phyloP scores from a whole-genome alignment of 1,284 basidiomycete genomes.

The Phellopilus nigrolimitatus region DNA sequence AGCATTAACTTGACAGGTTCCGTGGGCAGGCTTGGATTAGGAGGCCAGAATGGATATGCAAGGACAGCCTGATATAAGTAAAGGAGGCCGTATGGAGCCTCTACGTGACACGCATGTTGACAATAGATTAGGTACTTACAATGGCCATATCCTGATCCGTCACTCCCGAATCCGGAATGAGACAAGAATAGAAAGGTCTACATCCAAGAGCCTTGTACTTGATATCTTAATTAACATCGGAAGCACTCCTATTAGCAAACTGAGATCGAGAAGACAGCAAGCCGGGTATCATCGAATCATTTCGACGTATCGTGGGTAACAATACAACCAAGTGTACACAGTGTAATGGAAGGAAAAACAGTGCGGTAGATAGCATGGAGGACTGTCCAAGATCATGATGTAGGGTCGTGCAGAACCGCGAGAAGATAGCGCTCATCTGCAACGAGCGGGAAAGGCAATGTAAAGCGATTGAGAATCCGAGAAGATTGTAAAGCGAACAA shows the following conservation, averaged over 20 bases:
- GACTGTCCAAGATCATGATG: slow-evolving; percentile 27
- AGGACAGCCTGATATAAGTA: too few species aligned
- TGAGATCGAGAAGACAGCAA: not conserved
- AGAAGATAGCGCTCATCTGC: slow-evolving; percentile 82
- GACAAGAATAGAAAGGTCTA: too few species aligned
- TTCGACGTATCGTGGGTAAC: not conserved
- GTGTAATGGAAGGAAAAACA: slow-evolving; percentile 2
- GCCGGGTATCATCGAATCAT: not conserved
- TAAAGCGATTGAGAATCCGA: slow-evolving; percentile 5
- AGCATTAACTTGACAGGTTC: too few species aligned
- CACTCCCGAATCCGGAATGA: too few species aligned
- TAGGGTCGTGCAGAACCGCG: slow-evolving; percentile 79
- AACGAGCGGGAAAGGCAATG: too few species aligned
- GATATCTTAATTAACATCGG: not conserved
- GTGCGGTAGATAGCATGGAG: slow-evolving; percentile 2
- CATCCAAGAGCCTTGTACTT: too few species aligned
- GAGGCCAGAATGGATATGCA: too few species aligned
- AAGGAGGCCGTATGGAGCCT: too few species aligned
- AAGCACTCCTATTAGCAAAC: not conserved
- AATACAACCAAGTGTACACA: not conserved
- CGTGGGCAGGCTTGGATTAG: too few species aligned
- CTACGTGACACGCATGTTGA: too few species aligned
- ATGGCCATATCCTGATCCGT: too few species aligned
- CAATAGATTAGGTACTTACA: too few species aligned
- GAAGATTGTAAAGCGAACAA: not conserved